Percentiles rank a stretch among this genome's conserved stretches.
Conservation (phyloP, 2,329 filamentous ascomycete species). For the Pseudonectria foliicola region DNA sequence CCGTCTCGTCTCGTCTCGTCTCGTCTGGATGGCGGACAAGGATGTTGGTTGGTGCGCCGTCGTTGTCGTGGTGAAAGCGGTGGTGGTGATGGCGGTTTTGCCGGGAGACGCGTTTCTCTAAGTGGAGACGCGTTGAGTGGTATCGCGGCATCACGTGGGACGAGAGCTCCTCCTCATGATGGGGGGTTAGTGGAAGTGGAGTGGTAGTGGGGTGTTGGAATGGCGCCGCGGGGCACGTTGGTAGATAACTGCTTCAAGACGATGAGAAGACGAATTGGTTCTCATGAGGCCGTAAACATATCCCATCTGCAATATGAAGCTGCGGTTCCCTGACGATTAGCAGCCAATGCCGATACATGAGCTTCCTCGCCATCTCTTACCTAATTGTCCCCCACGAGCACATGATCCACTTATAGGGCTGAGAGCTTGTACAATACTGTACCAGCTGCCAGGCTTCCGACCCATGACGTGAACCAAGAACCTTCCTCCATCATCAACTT, state of each 20-base stretch:
- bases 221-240: neutral
- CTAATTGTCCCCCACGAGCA: conserved; percentile 10
- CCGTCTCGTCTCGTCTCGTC: too few species aligned
- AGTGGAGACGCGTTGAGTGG: conserved; percentile 1
- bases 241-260: neutral
- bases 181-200: too few species aligned
- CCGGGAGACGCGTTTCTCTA: neutral
- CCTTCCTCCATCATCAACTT: conserved; percentile 1
- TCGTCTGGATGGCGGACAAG: too few species aligned
- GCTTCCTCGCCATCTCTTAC: neutral
- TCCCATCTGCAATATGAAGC: too few species aligned
- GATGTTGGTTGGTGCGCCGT: neutral
- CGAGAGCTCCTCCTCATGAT: too few species aligned
- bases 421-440: conserved; percentile 12
- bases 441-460: too few species aligned
- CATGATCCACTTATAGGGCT: conserved; percentile 24
- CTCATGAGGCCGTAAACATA: too few species aligned
- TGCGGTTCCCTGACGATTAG: too few species aligned
- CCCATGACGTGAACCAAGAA: too few species aligned
- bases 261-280: too few species aligned
- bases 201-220: neutral
- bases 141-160: conserved; percentile 20
- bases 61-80: neutral
- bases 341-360: too few species aligned
- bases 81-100: neutral